Percentiles rank a stretch among this genome's conserved stretches.
Evolutionary conservation across 2,329 filamentous ascomycete genomes (phyloP).

Genomic region (Chaetothyriales sp.): DNA sequence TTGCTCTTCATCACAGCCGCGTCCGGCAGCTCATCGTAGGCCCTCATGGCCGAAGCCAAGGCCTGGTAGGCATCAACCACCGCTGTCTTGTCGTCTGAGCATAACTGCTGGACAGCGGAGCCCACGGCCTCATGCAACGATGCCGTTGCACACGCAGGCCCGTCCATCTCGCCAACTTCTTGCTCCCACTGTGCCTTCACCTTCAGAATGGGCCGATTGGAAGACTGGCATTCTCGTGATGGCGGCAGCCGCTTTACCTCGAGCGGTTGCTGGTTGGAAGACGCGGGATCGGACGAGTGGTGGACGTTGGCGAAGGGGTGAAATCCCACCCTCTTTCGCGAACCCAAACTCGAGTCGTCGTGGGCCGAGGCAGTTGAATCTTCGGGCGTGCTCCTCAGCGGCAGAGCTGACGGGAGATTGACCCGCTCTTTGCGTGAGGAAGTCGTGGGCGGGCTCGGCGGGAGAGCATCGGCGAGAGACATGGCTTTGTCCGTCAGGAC

Average conservation of each 20-base stretch:
- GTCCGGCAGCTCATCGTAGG: slow-evolving; percentile 71
- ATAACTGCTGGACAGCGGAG: slow-evolving; percentile 68
- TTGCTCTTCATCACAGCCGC: slow-evolving; percentile 58
- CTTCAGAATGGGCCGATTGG: slow-evolving; percentile 72
- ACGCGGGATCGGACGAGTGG: slow-evolving; percentile 11
- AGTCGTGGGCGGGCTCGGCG: slow-evolving; percentile 16
- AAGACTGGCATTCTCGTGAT: slow-evolving; percentile 37
- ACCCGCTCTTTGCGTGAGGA: slow-evolving; percentile 9
- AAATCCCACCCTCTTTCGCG: slow-evolving; percentile 48
- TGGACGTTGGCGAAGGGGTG: slow-evolving; percentile 40
- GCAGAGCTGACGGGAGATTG: not conserved
- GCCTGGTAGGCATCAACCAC: slow-evolving; percentile 78
- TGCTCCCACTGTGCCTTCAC: slow-evolving; percentile 30
- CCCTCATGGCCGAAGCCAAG: slow-evolving; percentile 60
- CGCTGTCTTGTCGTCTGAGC: slow-evolving; percentile 55
- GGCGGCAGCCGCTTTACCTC: slow-evolving; percentile 32
- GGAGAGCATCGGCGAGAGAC: slow-evolving; percentile 17
- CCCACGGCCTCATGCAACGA: slow-evolving; percentile 43
- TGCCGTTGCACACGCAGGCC: slow-evolving; percentile 1
- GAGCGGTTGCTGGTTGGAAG: slow-evolving; percentile 23
- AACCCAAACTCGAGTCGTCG: slow-evolving; percentile 6
- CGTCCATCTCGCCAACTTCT: slow-evolving; percentile 8
- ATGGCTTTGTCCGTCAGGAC: slow-evolving; percentile 5
- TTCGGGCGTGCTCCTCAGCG: slow-evolving; percentile 5
- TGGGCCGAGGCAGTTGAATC: slow-evolving; percentile 9